Evolutionary conservation across 768 basidiomycete species (phyloP).

Genomic region (Lentinula sp.): DNA sequence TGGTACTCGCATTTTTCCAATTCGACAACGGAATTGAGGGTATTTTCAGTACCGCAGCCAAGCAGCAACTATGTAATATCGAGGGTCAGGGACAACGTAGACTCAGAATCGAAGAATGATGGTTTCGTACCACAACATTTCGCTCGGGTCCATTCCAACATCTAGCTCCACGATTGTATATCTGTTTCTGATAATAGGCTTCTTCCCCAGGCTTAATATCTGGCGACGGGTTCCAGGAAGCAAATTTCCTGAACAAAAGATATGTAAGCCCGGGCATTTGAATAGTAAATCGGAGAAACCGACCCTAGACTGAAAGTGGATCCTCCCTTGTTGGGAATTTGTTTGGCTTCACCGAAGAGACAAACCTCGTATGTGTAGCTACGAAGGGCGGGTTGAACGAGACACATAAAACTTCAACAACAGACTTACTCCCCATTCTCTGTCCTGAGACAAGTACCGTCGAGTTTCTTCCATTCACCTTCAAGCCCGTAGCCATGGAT

Average conservation of each 20-base stretch:
- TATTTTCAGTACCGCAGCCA: slow-evolving; percentile 83
- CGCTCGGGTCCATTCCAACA: slow-evolving; percentile 98
- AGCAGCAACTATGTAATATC: slow-evolving; percentile 55
- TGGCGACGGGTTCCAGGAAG: slow-evolving; percentile 69
- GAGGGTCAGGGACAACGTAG: background rate
- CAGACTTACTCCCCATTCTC: slow-evolving; percentile 83
- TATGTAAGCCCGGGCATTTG: background rate
- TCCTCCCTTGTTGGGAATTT: slow-evolving; percentile 83
- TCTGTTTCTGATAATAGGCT: slow-evolving; percentile 76
- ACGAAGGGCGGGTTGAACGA: background rate
- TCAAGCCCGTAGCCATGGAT: slow-evolving; percentile 62
- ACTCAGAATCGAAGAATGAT: background rate
- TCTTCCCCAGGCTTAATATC: slow-evolving; percentile 53
- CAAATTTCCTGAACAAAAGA: slow-evolving; percentile 51
- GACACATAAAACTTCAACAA: background rate
- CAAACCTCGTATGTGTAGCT: slow-evolving; percentile 96
- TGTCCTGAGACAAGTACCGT: slow-evolving; percentile 71
- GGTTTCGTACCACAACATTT: slow-evolving; percentile 59
- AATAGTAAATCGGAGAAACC: slow-evolving; percentile 17
- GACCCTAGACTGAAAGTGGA: slow-evolving; percentile 78
- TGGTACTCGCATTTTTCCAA: slow-evolving; percentile 96
- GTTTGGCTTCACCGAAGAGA: slow-evolving; percentile 81
- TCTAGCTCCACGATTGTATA: slow-evolving; percentile 77
- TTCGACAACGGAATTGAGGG: slow-evolving; percentile 71
- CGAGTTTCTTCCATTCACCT: slow-evolving; percentile 96